Conservation (phyloP, 306 rosid genomes). For the Casuarina cunninghamiana region DNA sequence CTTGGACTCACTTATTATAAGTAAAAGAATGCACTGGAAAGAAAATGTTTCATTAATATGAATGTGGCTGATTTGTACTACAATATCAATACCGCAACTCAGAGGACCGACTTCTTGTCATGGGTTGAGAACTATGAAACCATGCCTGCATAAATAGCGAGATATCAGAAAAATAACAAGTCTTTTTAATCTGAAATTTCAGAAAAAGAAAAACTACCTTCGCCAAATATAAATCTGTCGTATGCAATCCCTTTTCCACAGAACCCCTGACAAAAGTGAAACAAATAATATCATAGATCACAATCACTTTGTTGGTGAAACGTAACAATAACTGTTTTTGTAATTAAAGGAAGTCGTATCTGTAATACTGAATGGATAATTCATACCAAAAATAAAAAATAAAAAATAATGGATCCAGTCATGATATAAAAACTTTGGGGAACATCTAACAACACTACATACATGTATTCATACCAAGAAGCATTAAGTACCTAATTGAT, state of each 20-base stretch:
- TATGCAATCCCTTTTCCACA: slow-evolving; percentile 65
- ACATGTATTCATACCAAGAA: neutral
- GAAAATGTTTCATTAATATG: slow-evolving; percentile 22
- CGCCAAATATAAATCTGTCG: slow-evolving; percentile 72
- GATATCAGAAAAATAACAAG: slow-evolving; percentile 33
- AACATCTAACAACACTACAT: neutral
- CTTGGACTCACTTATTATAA: neutral
- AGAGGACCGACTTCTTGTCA: slow-evolving; percentile 97
- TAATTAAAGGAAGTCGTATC: slow-evolving; percentile 12
- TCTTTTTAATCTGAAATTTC: slow-evolving; percentile 27
- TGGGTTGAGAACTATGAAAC: slow-evolving; percentile 84
- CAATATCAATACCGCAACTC: slow-evolving; percentile 66
- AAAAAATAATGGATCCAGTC: neutral
- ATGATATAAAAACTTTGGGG: neutral
- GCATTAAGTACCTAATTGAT: slow-evolving; percentile 57
- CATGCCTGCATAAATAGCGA: slow-evolving; percentile 68
- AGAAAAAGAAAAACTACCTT: slow-evolving; percentile 52
- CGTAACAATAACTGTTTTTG: neutral
- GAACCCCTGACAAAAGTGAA: slow-evolving; percentile 60
- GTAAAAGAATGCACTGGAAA: slow-evolving; percentile 11
- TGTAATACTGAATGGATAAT: slow-evolving; percentile 4
- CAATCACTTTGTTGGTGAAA: slow-evolving; percentile 14
- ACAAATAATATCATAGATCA: slow-evolving; percentile 25
- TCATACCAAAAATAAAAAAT: too few species aligned
- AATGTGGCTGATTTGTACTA: slow-evolving; percentile 24